These are phyloP conservation scores for Beta lomatogona DNA, from an alignment of 179 eudicot species.

Conservation along the genomic window DNA sequence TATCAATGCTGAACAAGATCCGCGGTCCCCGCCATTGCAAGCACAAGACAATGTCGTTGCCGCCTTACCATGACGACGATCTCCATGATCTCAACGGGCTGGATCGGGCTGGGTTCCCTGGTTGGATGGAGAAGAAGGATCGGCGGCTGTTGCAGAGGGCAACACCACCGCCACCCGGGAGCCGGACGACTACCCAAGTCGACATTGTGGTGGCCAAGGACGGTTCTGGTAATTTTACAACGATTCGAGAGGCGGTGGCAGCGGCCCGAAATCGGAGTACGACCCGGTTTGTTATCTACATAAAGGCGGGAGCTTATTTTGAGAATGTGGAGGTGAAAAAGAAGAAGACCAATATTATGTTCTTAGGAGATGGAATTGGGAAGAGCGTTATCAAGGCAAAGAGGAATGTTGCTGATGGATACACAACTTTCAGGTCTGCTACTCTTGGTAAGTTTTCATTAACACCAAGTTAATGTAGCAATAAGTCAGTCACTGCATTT, in stretches of 20 bases:
- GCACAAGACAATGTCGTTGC: neutral
- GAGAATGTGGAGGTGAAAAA: conserved; percentile 42
- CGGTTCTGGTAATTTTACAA: conserved; percentile 51
- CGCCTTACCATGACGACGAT: conserved; percentile 1
- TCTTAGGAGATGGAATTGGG: conserved; percentile 47
- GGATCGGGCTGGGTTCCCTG: conserved; percentile 46
- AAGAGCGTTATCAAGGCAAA: conserved; percentile 40
- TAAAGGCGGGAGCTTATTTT: conserved; percentile 36
- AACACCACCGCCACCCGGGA: conserved; percentile 6
- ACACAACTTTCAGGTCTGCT: conserved; percentile 52
- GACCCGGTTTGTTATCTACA: conserved; percentile 34
- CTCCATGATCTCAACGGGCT: conserved; percentile 29
- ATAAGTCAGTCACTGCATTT: too few relatives aligned
- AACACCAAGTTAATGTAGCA: too few relatives aligned
- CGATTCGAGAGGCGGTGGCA: conserved; percentile 34
- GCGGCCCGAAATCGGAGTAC: conserved; percentile 33
- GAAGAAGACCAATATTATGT: conserved; percentile 36
- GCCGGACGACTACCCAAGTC: conserved; percentile 21
- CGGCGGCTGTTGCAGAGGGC: conserved; percentile 45
- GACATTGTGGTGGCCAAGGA: conserved; percentile 79
- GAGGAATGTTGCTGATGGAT: conserved; percentile 36
- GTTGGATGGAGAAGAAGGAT: conserved; percentile 55
- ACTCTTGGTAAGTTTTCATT: conserved; percentile 37
- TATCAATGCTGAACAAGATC: conserved; percentile 63
- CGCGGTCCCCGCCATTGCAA: conserved; percentile 24